Percentiles rank a stretch among this genome's conserved stretches.
Conservation (phyloP, 1,284 basidiomycete species). For the Cutaneotrichosporon daszewskae region DNA sequence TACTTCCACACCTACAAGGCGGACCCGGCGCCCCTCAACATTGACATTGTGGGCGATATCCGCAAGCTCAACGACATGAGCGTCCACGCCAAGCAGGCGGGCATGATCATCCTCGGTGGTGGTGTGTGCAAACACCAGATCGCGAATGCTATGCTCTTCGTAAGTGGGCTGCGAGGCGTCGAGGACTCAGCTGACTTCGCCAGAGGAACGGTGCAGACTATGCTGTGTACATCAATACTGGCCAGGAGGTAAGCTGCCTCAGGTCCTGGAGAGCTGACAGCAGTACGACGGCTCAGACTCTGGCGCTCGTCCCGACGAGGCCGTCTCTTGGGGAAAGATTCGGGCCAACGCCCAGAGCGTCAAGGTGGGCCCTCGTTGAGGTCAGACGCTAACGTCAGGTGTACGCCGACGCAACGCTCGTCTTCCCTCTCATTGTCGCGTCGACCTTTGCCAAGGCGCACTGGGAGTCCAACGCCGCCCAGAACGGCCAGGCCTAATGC, state of each 20-base stretch:
- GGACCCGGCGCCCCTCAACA: constrained; percentile 65
- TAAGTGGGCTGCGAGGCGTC: constrained; percentile 45
- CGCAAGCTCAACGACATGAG: constrained; percentile 85
- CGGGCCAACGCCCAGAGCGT: constrained; percentile 82
- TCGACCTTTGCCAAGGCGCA: constrained; percentile 69
- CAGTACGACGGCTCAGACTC: constrained; percentile 94
- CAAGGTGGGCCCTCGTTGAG: constrained; percentile 58
- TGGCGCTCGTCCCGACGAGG: constrained; percentile 94
- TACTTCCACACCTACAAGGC: constrained; percentile 96
- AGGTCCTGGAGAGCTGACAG: background rate
- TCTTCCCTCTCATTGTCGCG: constrained; percentile 84
- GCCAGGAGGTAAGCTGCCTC: constrained; percentile 63
- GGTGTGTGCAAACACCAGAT: constrained; percentile 99
- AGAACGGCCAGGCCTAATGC: background rate
- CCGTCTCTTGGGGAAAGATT: constrained; percentile 99
- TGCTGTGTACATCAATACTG: constrained; percentile 97
- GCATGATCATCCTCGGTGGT: constrained; percentile 97
- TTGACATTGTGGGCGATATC: constrained; percentile 95
- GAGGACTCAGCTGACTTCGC: background rate
- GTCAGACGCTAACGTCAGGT: constrained; percentile 35
- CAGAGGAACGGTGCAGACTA: constrained; percentile 88
- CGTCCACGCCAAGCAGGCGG: constrained; percentile 83
- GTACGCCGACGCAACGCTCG: constrained; percentile 68
- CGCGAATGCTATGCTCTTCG: constrained; percentile 98
- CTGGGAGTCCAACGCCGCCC: constrained; percentile 35